A percentile compares a stretch with the other conserved stretches of the same genome.
phyloP scores from a whole-genome alignment of 2,329 filamentous ascomycete genomes.

The Talaromyces sp. region DNA sequence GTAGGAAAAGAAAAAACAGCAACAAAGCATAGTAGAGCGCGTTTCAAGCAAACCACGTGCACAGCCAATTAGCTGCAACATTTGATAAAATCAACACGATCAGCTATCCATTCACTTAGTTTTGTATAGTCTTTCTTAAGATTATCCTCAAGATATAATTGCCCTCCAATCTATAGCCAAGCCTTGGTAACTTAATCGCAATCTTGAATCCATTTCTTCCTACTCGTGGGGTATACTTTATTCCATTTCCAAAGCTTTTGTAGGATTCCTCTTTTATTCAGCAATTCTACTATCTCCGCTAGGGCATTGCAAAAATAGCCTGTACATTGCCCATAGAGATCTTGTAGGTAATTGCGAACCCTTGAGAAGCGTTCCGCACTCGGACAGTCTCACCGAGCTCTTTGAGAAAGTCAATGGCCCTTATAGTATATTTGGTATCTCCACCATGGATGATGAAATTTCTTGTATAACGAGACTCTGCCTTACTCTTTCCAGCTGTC shows the following conservation, averaged over 20 bases:
- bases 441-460: neutral
- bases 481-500: neutral
- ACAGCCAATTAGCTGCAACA: too few species aligned
- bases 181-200: neutral
- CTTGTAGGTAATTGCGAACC: neutral
- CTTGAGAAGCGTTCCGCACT: neutral
- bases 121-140: neutral
- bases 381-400: neutral
- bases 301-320: neutral
- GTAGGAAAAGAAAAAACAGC: too few species aligned
- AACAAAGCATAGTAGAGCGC: too few species aligned
- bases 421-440: neutral
- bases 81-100: neutral
- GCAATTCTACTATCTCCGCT: neutral
- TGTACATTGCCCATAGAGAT: neutral
- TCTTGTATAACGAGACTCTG: neutral
- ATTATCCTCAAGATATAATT: neutral
- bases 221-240: neutral
- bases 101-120: neutral
- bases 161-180: neutral
- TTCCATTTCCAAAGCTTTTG: neutral
- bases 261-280: neutral
- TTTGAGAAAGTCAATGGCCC: neutral
- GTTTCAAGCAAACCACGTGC: too few species aligned
- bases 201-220: neutral